Base-by-base conservation (phyloP, 2,329 filamentous ascomycete species). In the Penicillium psychrosexuale region DNA sequence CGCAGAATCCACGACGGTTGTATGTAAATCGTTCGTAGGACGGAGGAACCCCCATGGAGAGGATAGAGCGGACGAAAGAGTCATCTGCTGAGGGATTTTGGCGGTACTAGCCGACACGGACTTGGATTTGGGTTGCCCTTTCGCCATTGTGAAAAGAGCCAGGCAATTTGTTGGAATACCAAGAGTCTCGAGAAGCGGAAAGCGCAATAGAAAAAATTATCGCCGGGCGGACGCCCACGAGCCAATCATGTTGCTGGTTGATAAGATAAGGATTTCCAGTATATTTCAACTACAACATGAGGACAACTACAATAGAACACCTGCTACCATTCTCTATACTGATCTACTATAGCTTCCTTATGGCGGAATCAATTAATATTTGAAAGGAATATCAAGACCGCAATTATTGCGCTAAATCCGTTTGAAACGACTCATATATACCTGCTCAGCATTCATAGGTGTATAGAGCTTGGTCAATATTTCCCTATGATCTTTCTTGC, bases 31-130 rank as follows among this genome's bases (percentile, higher is more conserved):
- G 8, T 81, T 66, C 3, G 84, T 79, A 5, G 93, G 91, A 60
- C 88, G 86, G n/a, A 97, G 79, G 69, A 96, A 96, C 27, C 75
- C 72, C 68, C 92, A 86, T 12, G 89, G 87, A 56, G 84, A 83
- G 55, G 79, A 76, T 15, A 84, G 75, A 46, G 90, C 61, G 8
- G 64, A 61, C 8, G 62, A 58, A 13, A 70, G 59, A 30, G 62
- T 30, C 39, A 44, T 40, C 47, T 43, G 42, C 27, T 37, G 27
- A 11, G 51, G 30, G 30, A 38, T 37, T 44, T 53, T 12, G 39
- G 30, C 44, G 44, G 47, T 22, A 22, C 27, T 9, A 24, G 2
- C 37, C 37, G 38, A n/a, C 1, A 22, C 31, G 2, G 44, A 22
- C 39, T 51, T 51, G 7, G 36, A 33, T 49, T 42, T 40, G n/a